Evolutionary conservation across 306 rosid species (phyloP).

Genomic region (Hippophae tibetana): DNA sequence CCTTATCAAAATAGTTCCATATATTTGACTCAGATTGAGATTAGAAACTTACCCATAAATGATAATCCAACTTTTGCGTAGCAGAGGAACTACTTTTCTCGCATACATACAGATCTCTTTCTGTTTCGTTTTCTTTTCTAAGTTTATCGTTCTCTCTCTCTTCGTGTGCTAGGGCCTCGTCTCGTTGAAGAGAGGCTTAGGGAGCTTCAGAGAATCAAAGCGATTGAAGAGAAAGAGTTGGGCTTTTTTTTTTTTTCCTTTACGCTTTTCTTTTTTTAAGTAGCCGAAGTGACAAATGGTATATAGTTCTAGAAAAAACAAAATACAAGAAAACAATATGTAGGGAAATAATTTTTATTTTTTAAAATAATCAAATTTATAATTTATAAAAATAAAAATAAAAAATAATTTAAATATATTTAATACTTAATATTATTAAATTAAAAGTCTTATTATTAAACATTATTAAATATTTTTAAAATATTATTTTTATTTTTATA

Average conservation of each 20-base stretch:
- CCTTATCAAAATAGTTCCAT: background rate
- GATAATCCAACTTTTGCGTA: slow-evolving; percentile 16
- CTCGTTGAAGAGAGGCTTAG: slow-evolving; percentile 20
- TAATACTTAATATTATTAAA: too few relatives aligned
- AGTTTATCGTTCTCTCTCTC: slow-evolving; percentile 8
- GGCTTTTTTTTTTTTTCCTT: background rate
- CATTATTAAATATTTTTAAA: too few relatives aligned
- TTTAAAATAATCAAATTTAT: too few relatives aligned
- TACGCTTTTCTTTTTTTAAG: background rate
- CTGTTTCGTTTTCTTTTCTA: slow-evolving; percentile 11
- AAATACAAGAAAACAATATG: too few relatives aligned
- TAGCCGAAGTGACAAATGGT: too few relatives aligned
- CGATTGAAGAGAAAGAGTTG: slow-evolving; percentile 21
- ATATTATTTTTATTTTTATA: too few relatives aligned
- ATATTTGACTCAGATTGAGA: slow-evolving; percentile 18
- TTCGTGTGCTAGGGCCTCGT: slow-evolving; percentile 13
- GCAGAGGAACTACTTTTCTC: slow-evolving; percentile 12
- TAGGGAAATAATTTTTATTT: too few relatives aligned
- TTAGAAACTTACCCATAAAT: slow-evolving; percentile 46
- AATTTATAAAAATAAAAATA: too few relatives aligned
- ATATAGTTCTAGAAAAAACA: too few relatives aligned
- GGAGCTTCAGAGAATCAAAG: slow-evolving; percentile 26
- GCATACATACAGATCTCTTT: slow-evolving; percentile 44
- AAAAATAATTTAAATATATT: too few relatives aligned
- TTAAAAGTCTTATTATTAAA: too few relatives aligned